These are phyloP conservation scores for Gracilaria caudata DNA, from an alignment of 23 red algal genomes.

Conservation along the genomic window DNA sequence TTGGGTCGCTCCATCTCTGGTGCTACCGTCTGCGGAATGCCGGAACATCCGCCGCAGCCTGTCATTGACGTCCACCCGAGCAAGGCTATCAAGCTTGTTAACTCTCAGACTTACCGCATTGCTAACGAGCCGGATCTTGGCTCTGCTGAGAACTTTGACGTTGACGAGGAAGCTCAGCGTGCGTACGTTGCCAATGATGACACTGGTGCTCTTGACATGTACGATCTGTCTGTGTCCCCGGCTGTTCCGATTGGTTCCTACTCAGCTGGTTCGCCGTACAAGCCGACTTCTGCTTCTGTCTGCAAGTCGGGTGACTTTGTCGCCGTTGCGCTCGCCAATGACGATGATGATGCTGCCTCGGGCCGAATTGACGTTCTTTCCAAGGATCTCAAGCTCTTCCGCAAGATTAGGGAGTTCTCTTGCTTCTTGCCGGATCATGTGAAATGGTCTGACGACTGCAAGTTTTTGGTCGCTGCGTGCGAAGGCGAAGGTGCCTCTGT, in stretches of 20 bases:
- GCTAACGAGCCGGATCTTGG: slow-evolving; percentile 25
- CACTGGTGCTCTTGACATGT: slow-evolving; percentile 55
- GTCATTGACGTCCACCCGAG: slow-evolving; percentile 40
- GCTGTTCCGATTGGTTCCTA: slow-evolving; percentile 4
- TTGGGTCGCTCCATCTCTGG: slow-evolving; percentile 55
- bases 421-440: slow-evolving; percentile 64
- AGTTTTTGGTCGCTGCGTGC: slow-evolving; percentile 56
- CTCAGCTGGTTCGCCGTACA: background rate
- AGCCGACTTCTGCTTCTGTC: slow-evolving; percentile 46
- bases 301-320: slow-evolving; percentile 38
- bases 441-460: slow-evolving; percentile 57
- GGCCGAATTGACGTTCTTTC: slow-evolving; percentile 53
- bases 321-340: slow-evolving; percentile 58
- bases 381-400: slow-evolving; percentile 36
- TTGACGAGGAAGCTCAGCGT: slow-evolving; percentile 29
- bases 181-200: slow-evolving; percentile 64
- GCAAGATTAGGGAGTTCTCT: slow-evolving; percentile 10
- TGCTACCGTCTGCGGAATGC: slow-evolving; percentile 63
- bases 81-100: slow-evolving; percentile 43
- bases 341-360: slow-evolving; percentile 34
- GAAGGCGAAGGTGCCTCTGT: slow-evolving; percentile 66
- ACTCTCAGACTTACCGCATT: slow-evolving; percentile 23
- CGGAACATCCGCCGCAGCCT: slow-evolving; percentile 45
- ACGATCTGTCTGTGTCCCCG: slow-evolving; percentile 24
- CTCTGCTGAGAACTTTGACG: slow-evolving; percentile 53